Evolutionary conservation across 106 monocot genomes (phyloP), one percentile per base, ranked within the genome.

Genomic region (Acorus calamus): DNA sequence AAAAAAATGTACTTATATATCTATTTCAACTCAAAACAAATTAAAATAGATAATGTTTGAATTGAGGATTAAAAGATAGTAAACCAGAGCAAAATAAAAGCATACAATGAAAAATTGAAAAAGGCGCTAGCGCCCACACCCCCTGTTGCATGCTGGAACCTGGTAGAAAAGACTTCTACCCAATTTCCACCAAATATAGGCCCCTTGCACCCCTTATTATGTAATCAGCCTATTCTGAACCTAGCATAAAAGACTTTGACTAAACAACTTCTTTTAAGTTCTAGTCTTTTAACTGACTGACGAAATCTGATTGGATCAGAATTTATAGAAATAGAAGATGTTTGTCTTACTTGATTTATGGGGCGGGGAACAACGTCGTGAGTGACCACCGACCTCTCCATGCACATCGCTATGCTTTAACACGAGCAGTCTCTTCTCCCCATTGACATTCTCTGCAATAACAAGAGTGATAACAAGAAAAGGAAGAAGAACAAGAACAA

Each of bases 261-360:
- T 1, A 28, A 28, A 28, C 28, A 28, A 28, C 28, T 28, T 28
- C 28, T 28, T 28, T 1, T 1, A 1, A 28, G 28, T 28, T 28
- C 28, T 28, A 28, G 28, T 28, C 8, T 7, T 14, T 13, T 5
- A 7, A 5, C 52, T 4, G 6, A 44, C 9, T 28, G 8, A 12
- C 4, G 9, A 3, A 13, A 7, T 9, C 41, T 4, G 7, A 7
- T 12, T 43, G 41, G 48, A 51, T 10, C 52, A 2, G 12, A 8
- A 51, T 43, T 14, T 7, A 48, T 8, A 52, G 44, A 11, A n/a
- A 48, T 8, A 52, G 44, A 11, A 61, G 10, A 8, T 46, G 2
- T 46, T 46, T 11, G 2, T 46, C 3, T 61, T 52, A 78, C 78
- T 73, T 63, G 78, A 78, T 78, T 73, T 72, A 56, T 63, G 62